Percentiles rank a stretch among this genome's conserved stretches.
Evolutionary conservation across 495 filamentous ascomycete species (phyloP).

Genomic region (Aspergillus baeticus): DNA sequence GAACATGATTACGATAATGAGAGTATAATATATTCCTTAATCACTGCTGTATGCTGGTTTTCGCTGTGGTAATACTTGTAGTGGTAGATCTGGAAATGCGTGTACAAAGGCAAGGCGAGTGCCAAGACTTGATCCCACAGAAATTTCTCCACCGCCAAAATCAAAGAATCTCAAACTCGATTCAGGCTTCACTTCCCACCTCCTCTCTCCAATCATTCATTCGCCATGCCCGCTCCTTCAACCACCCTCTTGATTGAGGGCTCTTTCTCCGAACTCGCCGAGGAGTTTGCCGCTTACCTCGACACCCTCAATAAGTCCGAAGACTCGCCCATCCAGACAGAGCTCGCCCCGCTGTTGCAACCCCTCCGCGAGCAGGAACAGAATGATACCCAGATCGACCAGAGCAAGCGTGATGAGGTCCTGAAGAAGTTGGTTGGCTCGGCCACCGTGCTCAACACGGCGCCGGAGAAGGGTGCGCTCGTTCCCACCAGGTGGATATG

Average conservation of each 20-base stretch:
- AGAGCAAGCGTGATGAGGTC: constrained; percentile 75
- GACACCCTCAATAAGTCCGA: constrained; percentile 59
- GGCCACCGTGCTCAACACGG: constrained; percentile 67
- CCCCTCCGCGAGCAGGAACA: constrained; percentile 53
- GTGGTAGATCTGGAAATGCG: too few species aligned
- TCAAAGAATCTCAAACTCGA: constrained; percentile 21
- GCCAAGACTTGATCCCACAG: constrained; percentile 51
- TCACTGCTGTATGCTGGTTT: too few species aligned
- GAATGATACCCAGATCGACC: constrained; percentile 40
- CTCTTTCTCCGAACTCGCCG: constrained; percentile 79
- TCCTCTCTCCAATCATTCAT: constrained; percentile 24
- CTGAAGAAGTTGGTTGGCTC: constrained; percentile 84
- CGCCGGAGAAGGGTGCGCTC: constrained; percentile 78
- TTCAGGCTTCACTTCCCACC: constrained; percentile 22
- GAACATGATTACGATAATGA: constrained; percentile 9
- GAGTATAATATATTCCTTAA: constrained; percentile 1
- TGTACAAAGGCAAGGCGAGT: constrained; percentile 1
- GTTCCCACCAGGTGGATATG: constrained; percentile 6
- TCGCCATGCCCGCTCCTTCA: constrained; percentile 50
- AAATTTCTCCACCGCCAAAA: constrained; percentile 50
- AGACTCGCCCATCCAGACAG: constrained; percentile 58
- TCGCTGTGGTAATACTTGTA: neutral
- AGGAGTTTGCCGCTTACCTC: constrained; percentile 85
- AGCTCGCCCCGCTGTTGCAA: constrained; percentile 70
- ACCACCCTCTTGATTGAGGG: constrained; percentile 85